phyloP scores from a whole-genome alignment of 148 eudicot species.

The Fallopia convolvulus region DNA sequence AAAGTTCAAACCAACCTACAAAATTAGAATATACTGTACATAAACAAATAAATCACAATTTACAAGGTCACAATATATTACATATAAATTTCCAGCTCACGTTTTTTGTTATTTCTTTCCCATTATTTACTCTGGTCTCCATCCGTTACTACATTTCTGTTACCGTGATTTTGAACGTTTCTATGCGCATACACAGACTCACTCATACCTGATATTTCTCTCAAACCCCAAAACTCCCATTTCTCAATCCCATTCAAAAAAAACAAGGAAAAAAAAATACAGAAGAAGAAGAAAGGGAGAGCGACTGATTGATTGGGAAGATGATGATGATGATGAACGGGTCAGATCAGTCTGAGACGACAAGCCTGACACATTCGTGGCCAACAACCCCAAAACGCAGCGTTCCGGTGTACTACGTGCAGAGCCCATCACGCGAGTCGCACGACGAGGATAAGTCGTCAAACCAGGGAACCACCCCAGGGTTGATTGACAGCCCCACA shows the following conservation, averaged over 20 bases:
- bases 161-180: neutral
- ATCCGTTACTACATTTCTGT: constrained; percentile 6
- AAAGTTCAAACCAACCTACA: neutral
- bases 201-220: neutral
- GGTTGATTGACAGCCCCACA: constrained; percentile 29
- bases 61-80: neutral
- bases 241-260: neutral
- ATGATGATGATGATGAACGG: neutral
- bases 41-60: neutral
- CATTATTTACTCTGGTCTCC: neutral
- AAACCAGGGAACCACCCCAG: constrained; percentile 17
- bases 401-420: constrained; percentile 31
- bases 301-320: neutral
- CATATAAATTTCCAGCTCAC: neutral
- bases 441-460: constrained; percentile 45
- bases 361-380: constrained; percentile 5
- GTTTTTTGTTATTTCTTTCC: neutral
- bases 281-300: neutral
- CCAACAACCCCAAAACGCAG: constrained; percentile 25
- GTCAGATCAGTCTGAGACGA: constrained; percentile 10
- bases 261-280: too few relatives aligned
- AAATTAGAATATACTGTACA: neutral
- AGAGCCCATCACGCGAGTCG: constrained; percentile 50
- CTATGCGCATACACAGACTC: too few relatives aligned
- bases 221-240: neutral